These are phyloP conservation scores for Fusarium albosuccineum DNA, from an alignment of 2,329 filamentous ascomycete genomes.

Conservation along the genomic window DNA sequence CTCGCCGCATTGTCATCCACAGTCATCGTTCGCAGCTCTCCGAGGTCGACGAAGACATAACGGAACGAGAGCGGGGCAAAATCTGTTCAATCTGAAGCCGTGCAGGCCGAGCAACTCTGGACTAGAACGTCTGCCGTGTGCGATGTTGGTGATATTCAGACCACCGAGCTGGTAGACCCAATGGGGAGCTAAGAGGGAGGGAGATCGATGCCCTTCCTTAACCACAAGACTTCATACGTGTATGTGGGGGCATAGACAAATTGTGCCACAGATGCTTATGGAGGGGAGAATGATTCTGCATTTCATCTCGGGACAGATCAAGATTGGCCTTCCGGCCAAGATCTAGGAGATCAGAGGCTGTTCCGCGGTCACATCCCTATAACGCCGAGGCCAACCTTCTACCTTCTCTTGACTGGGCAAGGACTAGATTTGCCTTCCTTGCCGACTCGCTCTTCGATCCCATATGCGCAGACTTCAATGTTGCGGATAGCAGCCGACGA, in stretches of 20 bases:
- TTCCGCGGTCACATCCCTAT: constrained; percentile 15
- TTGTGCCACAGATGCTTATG: constrained; percentile 1
- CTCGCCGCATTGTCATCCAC: background rate
- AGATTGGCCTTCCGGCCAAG: constrained; percentile 8
- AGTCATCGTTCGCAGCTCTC: constrained; percentile 5
- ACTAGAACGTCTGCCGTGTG: constrained; percentile 15
- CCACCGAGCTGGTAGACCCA: background rate
- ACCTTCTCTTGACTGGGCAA: background rate
- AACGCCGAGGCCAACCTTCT: constrained; percentile 2
- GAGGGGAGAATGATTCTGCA: constrained; percentile 6
- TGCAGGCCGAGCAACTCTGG: constrained; percentile 13
- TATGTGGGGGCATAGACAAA: constrained; percentile 21
- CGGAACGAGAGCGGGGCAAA: constrained; percentile 2
- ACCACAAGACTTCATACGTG: constrained; percentile 11
- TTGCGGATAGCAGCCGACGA: background rate
- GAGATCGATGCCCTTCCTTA: constrained; percentile 14
- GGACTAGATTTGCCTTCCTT: background rate
- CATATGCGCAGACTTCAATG: constrained; percentile 8
- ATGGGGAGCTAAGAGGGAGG: constrained; percentile 13
- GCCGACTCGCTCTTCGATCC: constrained; percentile 10
- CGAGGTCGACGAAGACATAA: background rate
- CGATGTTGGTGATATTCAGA: constrained; percentile 18
- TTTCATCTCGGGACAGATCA: constrained; percentile 13
- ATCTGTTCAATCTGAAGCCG: constrained; percentile 17
- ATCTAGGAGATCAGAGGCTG: constrained; percentile 8